These are phyloP conservation scores for Candida berthetii DNA, from an alignment of 805 yeast genomes.

Conservation along the genomic window DNA sequence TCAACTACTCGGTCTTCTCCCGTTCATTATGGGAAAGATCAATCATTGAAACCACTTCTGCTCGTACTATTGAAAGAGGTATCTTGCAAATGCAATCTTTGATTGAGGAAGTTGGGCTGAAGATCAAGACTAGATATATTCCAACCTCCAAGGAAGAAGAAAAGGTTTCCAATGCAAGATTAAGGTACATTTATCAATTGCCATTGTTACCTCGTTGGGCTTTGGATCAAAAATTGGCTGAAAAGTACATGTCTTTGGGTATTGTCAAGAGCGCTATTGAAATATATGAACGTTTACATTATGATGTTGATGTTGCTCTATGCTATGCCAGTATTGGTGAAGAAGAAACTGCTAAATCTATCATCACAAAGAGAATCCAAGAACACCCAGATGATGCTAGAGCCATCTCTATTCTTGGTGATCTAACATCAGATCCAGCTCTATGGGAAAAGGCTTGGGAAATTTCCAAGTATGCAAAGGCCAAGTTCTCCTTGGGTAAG, in stretches of 20 bases:
- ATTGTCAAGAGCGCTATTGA: constrained; percentile 82
- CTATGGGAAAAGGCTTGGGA: constrained; percentile 89
- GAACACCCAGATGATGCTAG: constrained; percentile 72
- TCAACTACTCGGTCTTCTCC: constrained; percentile 75
- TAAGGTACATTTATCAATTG: constrained; percentile 65
- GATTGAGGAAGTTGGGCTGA: constrained; percentile 80
- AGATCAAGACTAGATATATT: constrained; percentile 49
- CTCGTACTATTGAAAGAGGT: constrained; percentile 91
- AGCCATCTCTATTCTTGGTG: constrained; percentile 81
- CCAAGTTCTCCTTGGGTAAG: constrained; percentile 77
- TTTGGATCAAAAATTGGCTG: constrained; percentile 78
- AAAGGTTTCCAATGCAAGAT: constrained; percentile 37
- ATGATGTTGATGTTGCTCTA: constrained; percentile 80
- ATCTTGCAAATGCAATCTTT: constrained; percentile 87
- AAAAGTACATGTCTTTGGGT: constrained; percentile 80
- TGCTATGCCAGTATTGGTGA: constrained; percentile 86
- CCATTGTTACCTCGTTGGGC: constrained; percentile 82
- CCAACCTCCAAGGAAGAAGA: constrained; percentile 32
- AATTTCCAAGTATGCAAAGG: constrained; percentile 72
- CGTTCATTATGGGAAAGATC: constrained; percentile 90
- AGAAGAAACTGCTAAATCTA: constrained; percentile 54
- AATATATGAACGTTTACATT: constrained; percentile 71
- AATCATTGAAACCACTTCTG: constrained; percentile 67
- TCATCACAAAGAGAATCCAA: constrained; percentile 48
- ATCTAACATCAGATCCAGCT: constrained; percentile 66